Percentiles rank a stretch among this genome's conserved stretches.
Evolutionary conservation across 495 filamentous ascomycete species (phyloP).

Genomic region (Xanthoparmelia taractica): DNA sequence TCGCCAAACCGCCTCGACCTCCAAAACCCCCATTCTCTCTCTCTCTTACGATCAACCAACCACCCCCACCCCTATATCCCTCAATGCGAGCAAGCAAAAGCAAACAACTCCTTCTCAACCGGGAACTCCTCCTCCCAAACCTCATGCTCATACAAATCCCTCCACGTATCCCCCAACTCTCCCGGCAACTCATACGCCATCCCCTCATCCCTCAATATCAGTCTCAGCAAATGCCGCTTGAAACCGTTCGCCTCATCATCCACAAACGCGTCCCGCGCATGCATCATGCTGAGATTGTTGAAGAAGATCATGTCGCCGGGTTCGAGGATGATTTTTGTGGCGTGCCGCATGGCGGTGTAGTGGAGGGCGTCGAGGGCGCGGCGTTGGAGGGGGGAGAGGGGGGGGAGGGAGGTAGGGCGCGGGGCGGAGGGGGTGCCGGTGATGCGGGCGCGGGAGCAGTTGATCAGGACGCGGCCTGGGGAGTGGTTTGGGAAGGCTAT

Average conservation of each 20-base stretch:
- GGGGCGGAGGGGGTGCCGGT: conserved; percentile 10
- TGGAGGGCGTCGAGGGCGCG: conserved; percentile 14
- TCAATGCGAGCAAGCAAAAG: conserved; percentile 11
- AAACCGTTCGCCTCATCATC: conserved; percentile 1
- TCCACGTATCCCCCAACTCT: conserved; percentile 11
- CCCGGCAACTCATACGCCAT: conserved; percentile 5
- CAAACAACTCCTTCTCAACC: conserved; percentile 12
- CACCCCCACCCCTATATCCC: not conserved
- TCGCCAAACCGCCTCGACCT: no score
- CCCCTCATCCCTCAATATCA: conserved; percentile 10
- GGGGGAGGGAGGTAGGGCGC: conserved; percentile 1
- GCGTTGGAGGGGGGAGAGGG: conserved; percentile 6
- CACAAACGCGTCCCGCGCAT: conserved; percentile 13
- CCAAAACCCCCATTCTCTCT: no score
- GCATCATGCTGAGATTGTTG: conserved; percentile 15
- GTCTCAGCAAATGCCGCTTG: conserved; percentile 11
- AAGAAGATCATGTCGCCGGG: conserved; percentile 17
- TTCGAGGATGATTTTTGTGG: conserved; percentile 4
- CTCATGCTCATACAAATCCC: conserved; percentile 11
- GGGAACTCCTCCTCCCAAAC: conserved; percentile 8
- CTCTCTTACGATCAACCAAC: no score
- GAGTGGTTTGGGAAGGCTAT: conserved; percentile 7
- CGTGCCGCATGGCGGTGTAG: not conserved
- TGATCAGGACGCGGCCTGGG: conserved; percentile 4
- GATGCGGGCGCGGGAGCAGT: conserved; percentile 14